A percentile compares a stretch with the other conserved stretches of the same genome.
Evolutionary conservation across 805 yeast genomes (phyloP).

Genomic region (Metschnikowia kunwiensis): DNA sequence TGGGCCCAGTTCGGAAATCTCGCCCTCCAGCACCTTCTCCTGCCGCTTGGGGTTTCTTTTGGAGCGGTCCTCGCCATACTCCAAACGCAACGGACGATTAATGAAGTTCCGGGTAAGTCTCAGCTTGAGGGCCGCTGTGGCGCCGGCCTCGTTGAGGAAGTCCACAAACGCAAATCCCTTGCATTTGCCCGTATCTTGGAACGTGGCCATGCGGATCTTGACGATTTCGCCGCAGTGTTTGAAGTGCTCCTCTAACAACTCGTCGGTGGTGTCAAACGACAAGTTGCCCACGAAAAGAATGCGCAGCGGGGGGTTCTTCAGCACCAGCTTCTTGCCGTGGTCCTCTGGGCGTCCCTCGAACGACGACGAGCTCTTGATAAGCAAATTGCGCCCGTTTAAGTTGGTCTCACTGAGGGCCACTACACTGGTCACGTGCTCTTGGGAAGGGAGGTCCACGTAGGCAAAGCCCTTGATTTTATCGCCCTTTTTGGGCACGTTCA

Average conservation of each 20-base stretch:
- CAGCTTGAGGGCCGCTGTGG: conserved; percentile 78
- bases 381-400: conserved; percentile 78
- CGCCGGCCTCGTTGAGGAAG: conserved; percentile 74
- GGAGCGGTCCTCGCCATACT: conserved; percentile 93
- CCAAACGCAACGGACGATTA: conserved; percentile 77
- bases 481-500: conserved; percentile 75
- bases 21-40: conserved; percentile 22
- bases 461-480: conserved; percentile 83
- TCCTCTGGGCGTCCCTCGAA: conserved; percentile 83
- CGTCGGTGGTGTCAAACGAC: conserved; percentile 87
- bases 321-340: conserved; percentile 38
- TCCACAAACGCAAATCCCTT: conserved; percentile 95
- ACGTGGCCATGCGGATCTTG: conserved; percentile 93
- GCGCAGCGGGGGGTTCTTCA: conserved; percentile 84
- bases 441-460: conserved; percentile 73
- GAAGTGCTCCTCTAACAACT: conserved; percentile 73
- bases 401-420: conserved; percentile 66
- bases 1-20: conserved; percentile 12
- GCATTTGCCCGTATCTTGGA: conserved; percentile 93
- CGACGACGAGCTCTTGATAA: conserved; percentile 77
- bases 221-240: conserved; percentile 87
- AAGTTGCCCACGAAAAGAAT: conserved; percentile 90
- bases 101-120: conserved; percentile 62
- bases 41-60: conserved; percentile 55
- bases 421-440: conserved; percentile 58